Percentiles rank a stretch among this genome's conserved stretches.
These are phyloP conservation scores for Mrakiaceae sp. DNA, from an alignment of 1,284 basidiomycete genomes.

Conservation along the genomic window DNA sequence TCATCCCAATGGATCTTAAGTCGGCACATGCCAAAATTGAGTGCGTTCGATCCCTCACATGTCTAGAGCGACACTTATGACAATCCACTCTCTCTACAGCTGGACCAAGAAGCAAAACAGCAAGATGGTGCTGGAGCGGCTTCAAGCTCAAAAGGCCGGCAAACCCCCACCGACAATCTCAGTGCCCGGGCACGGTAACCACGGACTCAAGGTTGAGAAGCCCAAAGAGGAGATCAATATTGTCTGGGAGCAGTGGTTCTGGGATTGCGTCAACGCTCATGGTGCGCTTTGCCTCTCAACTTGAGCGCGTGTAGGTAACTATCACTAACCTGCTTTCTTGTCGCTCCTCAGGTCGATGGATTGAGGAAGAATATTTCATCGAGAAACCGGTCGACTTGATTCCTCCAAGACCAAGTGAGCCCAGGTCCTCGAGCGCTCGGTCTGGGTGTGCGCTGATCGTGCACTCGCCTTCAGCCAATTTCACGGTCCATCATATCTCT, in stretches of 20 bases:
- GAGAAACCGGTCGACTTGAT: background rate
- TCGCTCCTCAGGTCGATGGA: constrained; percentile 5
- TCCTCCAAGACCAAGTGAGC: too few species aligned
- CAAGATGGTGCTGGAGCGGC: background rate
- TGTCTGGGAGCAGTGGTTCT: constrained; percentile 24
- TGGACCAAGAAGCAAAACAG: constrained; percentile 5
- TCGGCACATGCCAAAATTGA: background rate
- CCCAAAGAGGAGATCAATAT: constrained; percentile 19
- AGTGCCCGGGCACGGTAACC: constrained; percentile 11
- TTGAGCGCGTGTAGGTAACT: too few species aligned
- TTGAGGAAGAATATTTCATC: constrained; percentile 10
- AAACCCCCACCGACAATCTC: too few species aligned
- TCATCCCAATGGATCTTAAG: constrained; percentile 10
- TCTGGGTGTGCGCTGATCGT: too few species aligned
- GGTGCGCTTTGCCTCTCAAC: background rate
- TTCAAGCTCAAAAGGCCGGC: too few species aligned
- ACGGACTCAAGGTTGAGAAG: constrained; percentile 2
- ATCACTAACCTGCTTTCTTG: background rate
- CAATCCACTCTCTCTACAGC: background rate
- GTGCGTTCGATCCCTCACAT: background rate
- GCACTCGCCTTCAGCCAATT: too few species aligned
- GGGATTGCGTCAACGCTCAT: constrained; percentile 17
- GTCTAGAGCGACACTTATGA: background rate
- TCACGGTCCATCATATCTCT: too few species aligned
- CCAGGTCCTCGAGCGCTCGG: too few species aligned